A percentile compares a stretch with the other conserved stretches of the same genome.
These are phyloP conservation scores for Xerocomellus intermedius DNA, from an alignment of 768 basidiomycete genomes.

Conservation along the genomic window DNA sequence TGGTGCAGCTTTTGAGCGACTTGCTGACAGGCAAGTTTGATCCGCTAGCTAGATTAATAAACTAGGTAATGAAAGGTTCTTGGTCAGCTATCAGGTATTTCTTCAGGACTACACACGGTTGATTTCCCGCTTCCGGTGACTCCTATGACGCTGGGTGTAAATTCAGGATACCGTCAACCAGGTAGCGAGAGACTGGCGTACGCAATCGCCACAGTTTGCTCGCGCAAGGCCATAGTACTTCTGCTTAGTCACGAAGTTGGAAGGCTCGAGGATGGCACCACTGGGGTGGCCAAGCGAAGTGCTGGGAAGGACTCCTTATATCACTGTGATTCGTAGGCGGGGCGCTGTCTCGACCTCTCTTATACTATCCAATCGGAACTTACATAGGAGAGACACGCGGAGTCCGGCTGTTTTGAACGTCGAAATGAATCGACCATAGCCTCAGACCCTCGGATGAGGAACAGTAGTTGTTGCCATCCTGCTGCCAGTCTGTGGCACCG, in stretches of 20 bases:
- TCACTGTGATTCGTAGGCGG: constrained; percentile 6
- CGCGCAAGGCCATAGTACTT: constrained; percentile 14
- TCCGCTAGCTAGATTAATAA: constrained; percentile 53
- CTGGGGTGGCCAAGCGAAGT: neutral
- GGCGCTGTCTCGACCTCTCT: constrained; percentile 10
- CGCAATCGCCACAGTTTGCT: constrained; percentile 26
- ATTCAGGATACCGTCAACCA: constrained; percentile 3
- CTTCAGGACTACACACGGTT: constrained; percentile 18
- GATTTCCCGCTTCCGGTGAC: constrained; percentile 33
- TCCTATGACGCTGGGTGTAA: constrained; percentile 30
- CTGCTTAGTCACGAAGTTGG: neutral
- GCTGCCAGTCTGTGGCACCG: neutral
- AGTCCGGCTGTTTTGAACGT: constrained; percentile 15
- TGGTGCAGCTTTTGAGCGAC: constrained; percentile 44
- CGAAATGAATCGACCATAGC: constrained; percentile 20
- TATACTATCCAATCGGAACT: neutral
- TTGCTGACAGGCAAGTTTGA: constrained; percentile 41
- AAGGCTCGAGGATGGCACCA: neutral
- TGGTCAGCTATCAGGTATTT: neutral
- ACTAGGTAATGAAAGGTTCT: constrained; percentile 24
- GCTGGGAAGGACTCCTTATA: constrained; percentile 15
- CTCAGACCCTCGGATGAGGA: constrained; percentile 8
- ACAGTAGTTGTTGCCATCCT: neutral
- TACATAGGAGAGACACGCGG: constrained; percentile 16
- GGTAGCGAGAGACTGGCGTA: constrained; percentile 10